Evolutionary conservation across 169 alveolate species (phyloP).

Genomic region (Eimeria necatrix): DNA sequence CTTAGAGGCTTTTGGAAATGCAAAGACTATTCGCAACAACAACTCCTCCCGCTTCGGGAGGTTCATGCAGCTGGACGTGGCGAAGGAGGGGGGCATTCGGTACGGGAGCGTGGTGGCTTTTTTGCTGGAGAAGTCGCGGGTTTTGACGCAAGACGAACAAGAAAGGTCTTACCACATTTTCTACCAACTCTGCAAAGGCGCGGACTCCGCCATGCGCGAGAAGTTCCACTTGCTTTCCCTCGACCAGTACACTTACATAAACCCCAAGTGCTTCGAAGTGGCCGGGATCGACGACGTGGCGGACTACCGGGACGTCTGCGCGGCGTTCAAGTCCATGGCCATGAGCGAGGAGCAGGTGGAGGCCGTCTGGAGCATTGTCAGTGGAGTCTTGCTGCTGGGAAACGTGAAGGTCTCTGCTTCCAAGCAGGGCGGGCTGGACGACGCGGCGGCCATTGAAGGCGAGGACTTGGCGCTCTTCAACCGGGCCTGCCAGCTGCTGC

Average conservation of each 20-base stretch:
- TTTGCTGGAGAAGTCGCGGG: slow-evolving; percentile 93
- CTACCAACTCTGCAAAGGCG: slow-evolving; percentile 96
- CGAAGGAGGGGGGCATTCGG: slow-evolving; percentile 81
- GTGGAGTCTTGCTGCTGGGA: slow-evolving; percentile 96
- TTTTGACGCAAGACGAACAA: slow-evolving; percentile 90
- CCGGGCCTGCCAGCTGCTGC: slow-evolving; percentile 91
- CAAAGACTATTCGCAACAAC: slow-evolving; percentile 94
- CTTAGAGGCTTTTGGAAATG: slow-evolving; percentile 96
- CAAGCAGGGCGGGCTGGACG: slow-evolving; percentile 91
- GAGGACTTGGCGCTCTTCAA: slow-evolving; percentile 84
- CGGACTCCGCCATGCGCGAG: slow-evolving; percentile 87
- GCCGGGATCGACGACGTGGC: slow-evolving; percentile 96
- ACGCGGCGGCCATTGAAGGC: slow-evolving; percentile 92
- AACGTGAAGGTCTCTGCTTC: slow-evolving; percentile 95
- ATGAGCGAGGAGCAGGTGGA: slow-evolving; percentile 92
- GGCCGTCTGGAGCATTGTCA: slow-evolving; percentile 92
- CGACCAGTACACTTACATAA: slow-evolving; percentile 89
- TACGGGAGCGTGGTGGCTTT: slow-evolving; percentile 83
- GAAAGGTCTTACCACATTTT: slow-evolving; percentile 99
- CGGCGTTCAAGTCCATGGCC: slow-evolving; percentile 95
- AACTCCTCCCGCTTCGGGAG: slow-evolving; percentile 96
- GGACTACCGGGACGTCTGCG: slow-evolving; percentile 94
- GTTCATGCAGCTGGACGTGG: slow-evolving; percentile 96
- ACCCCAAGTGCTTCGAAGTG: slow-evolving; percentile 94
- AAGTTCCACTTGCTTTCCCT: slow-evolving; percentile 87